phyloP scores from a whole-genome alignment of 208 protist species.

The Crithidia thermophila region DNA sequence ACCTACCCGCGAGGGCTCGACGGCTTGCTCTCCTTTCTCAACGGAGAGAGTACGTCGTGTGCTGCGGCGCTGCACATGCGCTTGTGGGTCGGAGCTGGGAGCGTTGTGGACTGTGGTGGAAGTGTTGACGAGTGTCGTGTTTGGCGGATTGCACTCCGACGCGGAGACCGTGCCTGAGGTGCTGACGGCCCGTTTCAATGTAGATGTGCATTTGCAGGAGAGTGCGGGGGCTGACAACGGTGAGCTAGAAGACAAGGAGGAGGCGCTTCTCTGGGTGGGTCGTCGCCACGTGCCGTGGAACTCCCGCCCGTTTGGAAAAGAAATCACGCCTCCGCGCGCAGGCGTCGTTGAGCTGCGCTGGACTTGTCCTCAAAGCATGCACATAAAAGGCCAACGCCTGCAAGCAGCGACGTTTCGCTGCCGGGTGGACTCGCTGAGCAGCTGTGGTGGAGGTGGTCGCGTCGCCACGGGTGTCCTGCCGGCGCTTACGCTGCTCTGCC shows the following conservation, averaged over 20 bases:
- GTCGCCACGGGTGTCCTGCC: slow-evolving; percentile 13
- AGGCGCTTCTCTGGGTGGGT: slow-evolving; percentile 12
- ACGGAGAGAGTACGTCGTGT: not conserved
- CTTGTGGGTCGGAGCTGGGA: slow-evolving; percentile 8
- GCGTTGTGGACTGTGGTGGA: slow-evolving; percentile 30
- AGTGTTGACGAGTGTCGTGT: not conserved
- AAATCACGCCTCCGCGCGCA: slow-evolving; percentile 10
- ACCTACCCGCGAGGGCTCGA: too few species aligned
- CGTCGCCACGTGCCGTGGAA: slow-evolving; percentile 17
- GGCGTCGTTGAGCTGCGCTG: slow-evolving; percentile 22
- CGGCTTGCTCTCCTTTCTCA: not conserved
- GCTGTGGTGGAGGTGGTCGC: not conserved
- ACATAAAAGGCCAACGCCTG: not conserved
- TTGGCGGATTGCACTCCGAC: too few species aligned
- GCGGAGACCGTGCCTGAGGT: too few species aligned
- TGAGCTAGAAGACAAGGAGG: not conserved
- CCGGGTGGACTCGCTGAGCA: slow-evolving; percentile 15
- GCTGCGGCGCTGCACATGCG: slow-evolving; percentile 8
- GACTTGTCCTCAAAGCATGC: not conserved
- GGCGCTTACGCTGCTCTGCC: slow-evolving; percentile 20
- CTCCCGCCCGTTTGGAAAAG: slow-evolving; percentile 19
- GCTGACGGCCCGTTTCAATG: not conserved
- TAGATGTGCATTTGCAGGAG: not conserved
- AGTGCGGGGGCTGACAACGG: not conserved
- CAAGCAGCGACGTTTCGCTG: slow-evolving; percentile 3